Evolutionary conservation across 345 rosid genomes (phyloP).

Genomic region (Fremontodendron californicum): DNA sequence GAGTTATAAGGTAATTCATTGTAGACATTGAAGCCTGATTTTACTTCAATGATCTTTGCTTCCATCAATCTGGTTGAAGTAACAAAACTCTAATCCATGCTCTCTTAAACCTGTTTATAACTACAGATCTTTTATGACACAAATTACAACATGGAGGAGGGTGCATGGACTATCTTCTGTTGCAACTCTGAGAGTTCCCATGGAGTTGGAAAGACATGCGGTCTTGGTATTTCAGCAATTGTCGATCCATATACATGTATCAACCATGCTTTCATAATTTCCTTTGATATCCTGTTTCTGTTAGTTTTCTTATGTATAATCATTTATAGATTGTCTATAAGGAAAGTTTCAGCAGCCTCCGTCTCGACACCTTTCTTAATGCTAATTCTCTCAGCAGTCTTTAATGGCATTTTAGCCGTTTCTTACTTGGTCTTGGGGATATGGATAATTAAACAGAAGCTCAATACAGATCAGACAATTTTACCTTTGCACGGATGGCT

Average conservation of each 20-base stretch:
- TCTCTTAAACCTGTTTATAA: neutral
- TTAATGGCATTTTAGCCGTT: slow-evolving; percentile 23
- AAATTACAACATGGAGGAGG: slow-evolving; percentile 12
- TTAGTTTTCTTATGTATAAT: slow-evolving; percentile 12
- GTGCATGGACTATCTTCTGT: slow-evolving; percentile 26
- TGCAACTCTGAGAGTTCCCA: slow-evolving; percentile 8
- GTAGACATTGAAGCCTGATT: neutral
- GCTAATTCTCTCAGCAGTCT: slow-evolving; percentile 19
- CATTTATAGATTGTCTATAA: slow-evolving; percentile 6
- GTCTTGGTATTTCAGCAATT: slow-evolving; percentile 11
- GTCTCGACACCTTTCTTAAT: neutral
- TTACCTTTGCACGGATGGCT: slow-evolving; percentile 32
- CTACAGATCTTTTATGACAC: neutral
- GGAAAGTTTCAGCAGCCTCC: slow-evolving; percentile 4
- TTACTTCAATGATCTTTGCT: neutral
- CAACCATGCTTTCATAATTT: slow-evolving; percentile 26
- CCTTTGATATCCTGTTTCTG: slow-evolving; percentile 26
- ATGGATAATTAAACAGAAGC: slow-evolving; percentile 20
- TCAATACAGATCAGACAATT: slow-evolving; percentile 6
- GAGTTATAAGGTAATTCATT: too few relatives aligned
- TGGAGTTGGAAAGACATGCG: slow-evolving; percentile 10
- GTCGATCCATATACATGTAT: slow-evolving; percentile 21
- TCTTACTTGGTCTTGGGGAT: slow-evolving; percentile 28
- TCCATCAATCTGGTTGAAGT: neutral
- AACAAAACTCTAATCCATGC: neutral